Conservation (phyloP, 495 filamentous ascomycete genomes). For the Ramalina peruviana region DNA sequence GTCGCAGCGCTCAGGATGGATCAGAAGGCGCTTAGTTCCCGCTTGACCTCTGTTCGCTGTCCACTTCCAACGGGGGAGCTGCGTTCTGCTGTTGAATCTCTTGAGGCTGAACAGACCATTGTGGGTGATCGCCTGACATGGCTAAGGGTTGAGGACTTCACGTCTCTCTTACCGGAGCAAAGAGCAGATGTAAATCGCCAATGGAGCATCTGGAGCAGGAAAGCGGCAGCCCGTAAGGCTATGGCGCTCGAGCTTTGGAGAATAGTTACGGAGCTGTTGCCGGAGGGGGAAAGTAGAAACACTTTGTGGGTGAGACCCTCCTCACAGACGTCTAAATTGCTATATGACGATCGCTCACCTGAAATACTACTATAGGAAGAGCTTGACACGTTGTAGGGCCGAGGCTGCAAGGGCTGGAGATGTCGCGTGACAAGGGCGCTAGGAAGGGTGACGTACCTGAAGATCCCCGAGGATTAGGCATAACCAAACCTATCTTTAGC, state of each 20-base stretch:
- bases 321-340: too few species aligned
- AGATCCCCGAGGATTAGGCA: too few species aligned
- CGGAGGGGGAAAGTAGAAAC: conserved; percentile 28
- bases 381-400: too few species aligned
- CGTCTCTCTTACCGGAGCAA: conserved; percentile 33
- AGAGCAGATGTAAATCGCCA: conserved; percentile 32
- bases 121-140: conserved; percentile 26
- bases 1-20: conserved; percentile 32
- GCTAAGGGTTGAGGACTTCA: conserved; percentile 25
- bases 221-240: conserved; percentile 30
- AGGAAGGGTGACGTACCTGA: too few species aligned
- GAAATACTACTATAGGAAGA: too few species aligned
- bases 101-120: conserved; percentile 33
- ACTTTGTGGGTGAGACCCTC: conserved; percentile 36
- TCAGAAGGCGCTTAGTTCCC: conserved; percentile 36
- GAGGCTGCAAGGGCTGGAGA: too few species aligned
- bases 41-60: conserved; percentile 32
- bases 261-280: conserved; percentile 32
- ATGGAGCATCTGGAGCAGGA: conserved; percentile 37
- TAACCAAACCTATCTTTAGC: too few species aligned
- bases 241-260: conserved; percentile 40
- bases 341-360: too few species aligned
- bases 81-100: conserved; percentile 25
- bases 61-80: conserved; percentile 41
- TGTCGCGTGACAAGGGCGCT: too few species aligned